Evolutionary conservation across 2,329 filamentous ascomycete species (phyloP), one percentile per base, ranked within the genome.

Genomic region (Microsporum canis): DNA sequence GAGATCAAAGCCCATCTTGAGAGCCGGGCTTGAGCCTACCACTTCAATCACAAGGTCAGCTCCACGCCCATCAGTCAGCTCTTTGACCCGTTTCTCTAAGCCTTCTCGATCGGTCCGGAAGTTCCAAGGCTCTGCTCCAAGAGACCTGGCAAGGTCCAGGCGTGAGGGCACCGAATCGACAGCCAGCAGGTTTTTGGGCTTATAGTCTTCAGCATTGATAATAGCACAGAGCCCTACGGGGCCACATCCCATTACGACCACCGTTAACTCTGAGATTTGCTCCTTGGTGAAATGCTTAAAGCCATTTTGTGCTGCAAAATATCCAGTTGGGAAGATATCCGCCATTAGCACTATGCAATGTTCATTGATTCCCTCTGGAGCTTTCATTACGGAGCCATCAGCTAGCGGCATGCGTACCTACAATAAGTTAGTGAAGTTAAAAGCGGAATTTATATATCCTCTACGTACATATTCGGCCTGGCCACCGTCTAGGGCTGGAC

Each of bases 301-400:
- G 5, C 85, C 91, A 69, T 90, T 94, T 61, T 82, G 80, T 3
- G 88, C 88, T 5, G 89, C 91, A 67, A 91, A 95, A 75, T 84
- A 95, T 5, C 91, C 76, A 0, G 86, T 89, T 1, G 91, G 91
- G 73, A 94, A 95, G 68, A 96, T 95, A 70, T 96, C 91, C 14
- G 89, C 90, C 91, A 96, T 95, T 31, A 96, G 80, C 5, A 95
- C 84, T 57, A 95, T 79, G 39, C 84, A 84, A 65, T 88, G 82
- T 66, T 92, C 86, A 23, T 86, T 83, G 62, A 95, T 87, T 6
- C 81, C 83, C 1, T 82, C 73, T 0, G 88, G 87, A 0, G 89
- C 86, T 68, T 86, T 87, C 69, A 91, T 81, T n/a, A 87, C 83
- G 0, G 89, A 95, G 39, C 84, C 84, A 69, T 95, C 90, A 8